A percentile compares a stretch with the other conserved stretches of the same genome.
Evolutionary conservation across 768 basidiomycete genomes (phyloP).

Genomic region (Boletus rex-veris): DNA sequence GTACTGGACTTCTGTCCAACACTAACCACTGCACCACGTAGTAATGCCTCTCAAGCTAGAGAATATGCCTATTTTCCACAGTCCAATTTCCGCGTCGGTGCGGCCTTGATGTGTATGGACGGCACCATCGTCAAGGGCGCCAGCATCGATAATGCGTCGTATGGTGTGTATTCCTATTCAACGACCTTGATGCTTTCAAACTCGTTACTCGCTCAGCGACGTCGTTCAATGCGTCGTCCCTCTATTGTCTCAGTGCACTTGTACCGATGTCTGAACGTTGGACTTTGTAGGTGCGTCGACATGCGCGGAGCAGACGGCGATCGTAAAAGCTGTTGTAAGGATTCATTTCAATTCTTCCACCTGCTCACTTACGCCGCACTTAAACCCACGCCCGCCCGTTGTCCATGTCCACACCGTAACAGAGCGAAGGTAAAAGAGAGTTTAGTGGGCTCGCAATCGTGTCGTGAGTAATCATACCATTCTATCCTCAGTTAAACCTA

Average conservation of each 20-base stretch:
- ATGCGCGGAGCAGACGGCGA: constrained; percentile 89
- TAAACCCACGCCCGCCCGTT: not conserved
- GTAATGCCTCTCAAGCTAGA: constrained; percentile 45
- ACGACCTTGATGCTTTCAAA: not conserved
- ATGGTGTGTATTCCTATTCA: constrained; percentile 50
- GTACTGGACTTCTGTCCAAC: constrained; percentile 25
- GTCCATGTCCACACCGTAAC: not conserved
- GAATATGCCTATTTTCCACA: constrained; percentile 75
- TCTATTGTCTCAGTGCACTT: not conserved
- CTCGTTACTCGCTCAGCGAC: too few species aligned
- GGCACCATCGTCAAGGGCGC: constrained; percentile 77
- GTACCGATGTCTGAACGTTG: not conserved
- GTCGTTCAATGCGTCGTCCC: not conserved
- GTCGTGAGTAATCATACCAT: constrained; percentile 46
- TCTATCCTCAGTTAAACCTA: not conserved
- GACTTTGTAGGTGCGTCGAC: constrained; percentile 69
- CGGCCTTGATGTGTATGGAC: constrained; percentile 67
- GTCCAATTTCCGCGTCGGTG: constrained; percentile 90
- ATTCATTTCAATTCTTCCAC: not conserved
- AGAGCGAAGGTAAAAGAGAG: constrained; percentile 74
- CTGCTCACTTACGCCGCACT: not conserved
- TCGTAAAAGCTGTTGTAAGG: constrained; percentile 86
- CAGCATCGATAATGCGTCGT: constrained; percentile 92
- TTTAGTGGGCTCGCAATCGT: constrained; percentile 77
- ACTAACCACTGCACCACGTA: not conserved